phyloP scores from a whole-genome alignment of 2,329 filamentous ascomycete genomes.

The Fonsecaea pugnacius region DNA sequence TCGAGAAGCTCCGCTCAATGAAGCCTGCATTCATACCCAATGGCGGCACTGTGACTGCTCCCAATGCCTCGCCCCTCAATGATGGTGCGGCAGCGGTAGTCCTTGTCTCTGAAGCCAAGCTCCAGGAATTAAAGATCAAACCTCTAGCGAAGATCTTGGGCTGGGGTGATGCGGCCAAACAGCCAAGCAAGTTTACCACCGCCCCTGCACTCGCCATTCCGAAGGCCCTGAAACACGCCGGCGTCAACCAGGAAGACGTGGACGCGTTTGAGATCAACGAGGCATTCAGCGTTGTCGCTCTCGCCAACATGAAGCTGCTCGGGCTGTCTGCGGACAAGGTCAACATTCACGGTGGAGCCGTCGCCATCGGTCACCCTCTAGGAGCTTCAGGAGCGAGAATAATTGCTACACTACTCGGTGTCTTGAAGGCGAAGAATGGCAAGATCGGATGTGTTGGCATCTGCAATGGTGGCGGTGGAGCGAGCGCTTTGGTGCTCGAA shows the following conservation, averaged over 20 bases:
- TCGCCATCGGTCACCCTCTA: constrained; percentile 93
- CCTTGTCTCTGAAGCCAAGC: constrained; percentile 88
- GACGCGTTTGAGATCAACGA: constrained; percentile 99
- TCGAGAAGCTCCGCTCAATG: constrained; percentile 80
- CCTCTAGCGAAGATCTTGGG: constrained; percentile 95
- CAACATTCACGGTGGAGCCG: constrained; percentile 92
- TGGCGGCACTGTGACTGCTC: constrained; percentile 84
- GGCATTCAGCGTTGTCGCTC: constrained; percentile 93
- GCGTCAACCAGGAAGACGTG: constrained; percentile 74
- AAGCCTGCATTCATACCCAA: constrained; percentile 80
- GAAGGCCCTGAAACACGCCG: constrained; percentile 95
- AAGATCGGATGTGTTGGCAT: constrained; percentile 95
- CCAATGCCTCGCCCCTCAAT: constrained; percentile 94
- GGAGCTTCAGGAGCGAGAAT: constrained; percentile 94
- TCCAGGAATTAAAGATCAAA: constrained; percentile 88
- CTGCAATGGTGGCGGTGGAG: constrained; percentile 96
- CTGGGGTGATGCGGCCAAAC: constrained; percentile 92
- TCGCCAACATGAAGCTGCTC: constrained; percentile 95
- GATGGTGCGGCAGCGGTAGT: constrained; percentile 92
- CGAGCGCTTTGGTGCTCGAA: constrained; percentile 91
- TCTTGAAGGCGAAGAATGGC: constrained; percentile 85
- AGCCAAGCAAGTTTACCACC: constrained; percentile 93
- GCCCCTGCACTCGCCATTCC: constrained; percentile 92
- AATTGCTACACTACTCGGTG: constrained; percentile 83
- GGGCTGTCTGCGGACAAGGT: constrained; percentile 80